Evolutionary conservation across 2,329 filamentous ascomycete genomes (phyloP), one percentile per base, ranked within the genome.

Genomic region (Clarireedia paspali): DNA sequence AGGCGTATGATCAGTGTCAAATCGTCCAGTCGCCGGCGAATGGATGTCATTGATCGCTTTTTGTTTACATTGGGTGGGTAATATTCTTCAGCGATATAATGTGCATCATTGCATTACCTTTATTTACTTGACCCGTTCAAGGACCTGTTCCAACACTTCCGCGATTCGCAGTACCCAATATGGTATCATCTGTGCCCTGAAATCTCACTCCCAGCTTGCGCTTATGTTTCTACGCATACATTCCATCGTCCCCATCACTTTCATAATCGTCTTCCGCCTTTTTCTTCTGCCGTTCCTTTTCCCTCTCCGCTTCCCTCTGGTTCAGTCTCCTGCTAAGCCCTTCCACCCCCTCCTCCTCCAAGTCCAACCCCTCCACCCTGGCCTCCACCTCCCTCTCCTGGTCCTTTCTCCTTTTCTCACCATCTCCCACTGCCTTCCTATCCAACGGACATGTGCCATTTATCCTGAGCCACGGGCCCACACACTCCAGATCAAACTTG

Each of bases 401-500:
- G n/a, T 72, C 71, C 69, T 72, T 75, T 74, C 80, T 82, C 42
- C 73, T 78, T 77, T 34, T 73, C 46, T 55, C 53, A 6, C 53
- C 53, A 36, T 55, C 53, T 5, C 53, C 76, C 70, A 86, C 70
- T 64, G 83, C 80, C 67, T 79, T 76, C 58, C 83, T 72, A 68
- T 83, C 85, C 72, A 85, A 73, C 40, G 83, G 83, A 67, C 83
- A 86, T 34, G 75, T 84, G 39, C 83, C 83, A 70, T 85, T 83
- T 64, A 80, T 77, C 67, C 77, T 72, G 67, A 87, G 67, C 83
- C 83, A 87, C 6, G 83, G 83, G 3, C 77, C 79, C 2, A 86
- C 81, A 64, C 83, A 87, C 71, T 87, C 83, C n/a, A 86, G 70
- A 64, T 87, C 83, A 66, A 84, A 86, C 50, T 71, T 71, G 68